phyloP scores from a whole-genome alignment of 73 alveolate genomes.

The Uronychia binucleata region DNA sequence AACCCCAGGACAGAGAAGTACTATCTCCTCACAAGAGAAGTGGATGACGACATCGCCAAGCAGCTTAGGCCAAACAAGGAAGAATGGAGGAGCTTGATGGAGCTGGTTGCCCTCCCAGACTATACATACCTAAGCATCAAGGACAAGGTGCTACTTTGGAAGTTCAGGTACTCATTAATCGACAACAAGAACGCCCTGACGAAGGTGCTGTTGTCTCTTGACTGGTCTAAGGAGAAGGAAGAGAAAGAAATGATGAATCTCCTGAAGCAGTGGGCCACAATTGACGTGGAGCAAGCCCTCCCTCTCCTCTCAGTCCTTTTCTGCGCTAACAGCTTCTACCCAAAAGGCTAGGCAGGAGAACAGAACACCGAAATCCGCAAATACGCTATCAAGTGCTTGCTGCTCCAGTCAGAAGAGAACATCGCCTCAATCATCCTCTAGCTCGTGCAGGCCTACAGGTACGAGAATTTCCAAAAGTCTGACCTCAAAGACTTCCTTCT shows the following conservation, averaged over 20 bases:
- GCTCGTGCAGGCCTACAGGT: constrained; percentile 96
- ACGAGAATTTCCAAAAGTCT: constrained; percentile 85
- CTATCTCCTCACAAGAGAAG: constrained; percentile 79
- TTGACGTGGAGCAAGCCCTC: constrained; percentile 92
- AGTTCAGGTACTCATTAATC: constrained; percentile 88
- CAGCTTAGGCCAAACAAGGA: constrained; percentile 79
- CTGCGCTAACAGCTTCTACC: constrained; percentile 67
- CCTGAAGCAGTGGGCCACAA: constrained; percentile 89
- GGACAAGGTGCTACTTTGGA: constrained; percentile 78
- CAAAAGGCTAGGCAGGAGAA: constrained; percentile 60
- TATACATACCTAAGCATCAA: constrained; percentile 72
- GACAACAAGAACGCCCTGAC: constrained; percentile 90
- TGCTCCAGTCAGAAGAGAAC: constrained; percentile 64
- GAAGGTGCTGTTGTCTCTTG: constrained; percentile 85
- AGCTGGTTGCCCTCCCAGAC: constrained; percentile 84
- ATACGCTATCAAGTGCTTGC: constrained; percentile 85
- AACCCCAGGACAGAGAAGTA: constrained; percentile 90
- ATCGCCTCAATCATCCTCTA: constrained; percentile 88
- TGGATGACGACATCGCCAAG: constrained; percentile 77
- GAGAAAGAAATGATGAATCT: constrained; percentile 86
- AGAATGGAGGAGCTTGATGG: constrained; percentile 62
- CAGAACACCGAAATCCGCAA: constrained; percentile 73
- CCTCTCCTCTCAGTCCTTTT: constrained; percentile 87
- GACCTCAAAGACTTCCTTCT: constrained; percentile 80
- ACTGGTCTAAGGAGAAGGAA: constrained; percentile 95